Conservation (phyloP, 163 green algal genomes). For the Coccomyxa subellipsoidea region DNA sequence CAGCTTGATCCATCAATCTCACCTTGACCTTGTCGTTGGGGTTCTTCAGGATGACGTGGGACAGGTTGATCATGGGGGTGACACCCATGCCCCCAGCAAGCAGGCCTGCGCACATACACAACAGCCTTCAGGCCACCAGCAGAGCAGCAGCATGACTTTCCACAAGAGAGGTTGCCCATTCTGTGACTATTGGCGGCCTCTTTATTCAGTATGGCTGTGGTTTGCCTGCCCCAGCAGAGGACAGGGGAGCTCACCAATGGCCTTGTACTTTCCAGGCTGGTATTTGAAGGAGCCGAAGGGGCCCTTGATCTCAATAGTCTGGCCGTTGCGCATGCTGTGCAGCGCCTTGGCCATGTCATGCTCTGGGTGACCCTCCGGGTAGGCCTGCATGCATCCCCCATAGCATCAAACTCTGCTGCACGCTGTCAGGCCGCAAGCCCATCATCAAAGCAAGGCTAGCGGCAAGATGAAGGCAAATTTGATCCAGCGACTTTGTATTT, state of each 20-base stretch:
- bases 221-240: not conserved
- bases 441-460: no score
- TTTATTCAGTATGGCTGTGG: no score
- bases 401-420: no score
- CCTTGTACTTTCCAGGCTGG: conserved; percentile 14
- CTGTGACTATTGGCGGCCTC: no score
- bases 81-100: not conserved
- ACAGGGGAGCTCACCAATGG: not conserved
- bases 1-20: not conserved
- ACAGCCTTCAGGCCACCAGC: not conserved
- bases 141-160: not conserved
- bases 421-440: no score
- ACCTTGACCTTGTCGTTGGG: conserved; percentile 10
- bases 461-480: no score
- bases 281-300: conserved; percentile 2
- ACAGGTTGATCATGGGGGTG: conserved; percentile 2
- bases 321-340: not conserved
- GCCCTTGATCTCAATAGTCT: not conserved
- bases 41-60: conserved; percentile 1
- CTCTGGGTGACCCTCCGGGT: not conserved
- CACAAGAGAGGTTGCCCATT: no score
- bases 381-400: not conserved
- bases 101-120: not conserved
- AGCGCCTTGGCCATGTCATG: not conserved
- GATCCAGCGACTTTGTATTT: no score